phyloP scores from a whole-genome alignment of 192 early-diverging fungal genomes.

The Backusella tuberculispora region DNA sequence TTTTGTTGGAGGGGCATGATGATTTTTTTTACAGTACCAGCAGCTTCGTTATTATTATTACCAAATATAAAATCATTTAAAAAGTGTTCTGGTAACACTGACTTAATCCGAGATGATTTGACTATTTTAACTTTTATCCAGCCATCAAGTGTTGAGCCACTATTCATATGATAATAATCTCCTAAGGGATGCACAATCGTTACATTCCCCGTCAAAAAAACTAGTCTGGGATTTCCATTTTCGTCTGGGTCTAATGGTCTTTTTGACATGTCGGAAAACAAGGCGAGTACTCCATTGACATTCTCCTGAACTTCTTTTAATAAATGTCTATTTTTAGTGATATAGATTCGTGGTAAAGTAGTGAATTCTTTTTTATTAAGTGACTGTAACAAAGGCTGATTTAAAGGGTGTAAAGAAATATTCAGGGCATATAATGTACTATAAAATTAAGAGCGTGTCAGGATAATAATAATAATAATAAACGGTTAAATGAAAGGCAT shows the following conservation, averaged over 20 bases:
- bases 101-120: conserved; percentile 1
- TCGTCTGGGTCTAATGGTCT: not conserved
- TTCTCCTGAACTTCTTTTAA: conserved; percentile 20
- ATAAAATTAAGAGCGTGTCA: no score
- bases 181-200: conserved; percentile 30
- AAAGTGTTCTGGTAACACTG: conserved; percentile 20
- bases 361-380: not conserved
- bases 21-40: conserved; percentile 26
- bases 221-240: not conserved
- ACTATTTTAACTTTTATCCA: conserved; percentile 37
- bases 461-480: not conserved
- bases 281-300: not conserved
- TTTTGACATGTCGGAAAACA: conserved; percentile 12
- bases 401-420: not conserved
- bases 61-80: conserved; percentile 16
- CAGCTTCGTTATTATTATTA: not conserved
- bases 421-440: not conserved
- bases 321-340: conserved; percentile 32
- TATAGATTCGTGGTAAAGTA: conserved; percentile 32
- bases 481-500: no score
- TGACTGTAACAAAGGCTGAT: not conserved
- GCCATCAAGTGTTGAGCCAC: not conserved
- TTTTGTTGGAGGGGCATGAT: not conserved
- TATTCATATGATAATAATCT: not conserved
- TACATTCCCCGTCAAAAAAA: not conserved